phyloP scores from a whole-genome alignment of 1,284 basidiomycete species.

The Microbotryum violaceum region DNA sequence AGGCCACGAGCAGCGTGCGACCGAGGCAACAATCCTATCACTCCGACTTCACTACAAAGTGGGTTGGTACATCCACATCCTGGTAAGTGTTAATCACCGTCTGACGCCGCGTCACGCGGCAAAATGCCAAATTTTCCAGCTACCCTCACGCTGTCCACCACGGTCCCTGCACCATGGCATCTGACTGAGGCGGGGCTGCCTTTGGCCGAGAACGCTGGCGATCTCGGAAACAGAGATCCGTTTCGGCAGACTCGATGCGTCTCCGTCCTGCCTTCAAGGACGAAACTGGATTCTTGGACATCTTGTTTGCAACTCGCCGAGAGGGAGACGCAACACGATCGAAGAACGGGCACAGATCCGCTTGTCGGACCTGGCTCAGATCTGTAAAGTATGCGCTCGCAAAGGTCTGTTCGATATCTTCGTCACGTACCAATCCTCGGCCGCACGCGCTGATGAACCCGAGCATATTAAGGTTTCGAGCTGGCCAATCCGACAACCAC shows the following conservation, averaged over 20 bases:
- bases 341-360: conserved; percentile 21
- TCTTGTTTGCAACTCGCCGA: conserved; percentile 20
- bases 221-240: too few species aligned
- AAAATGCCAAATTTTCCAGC: too few species aligned
- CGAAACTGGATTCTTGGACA: not conserved
- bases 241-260: conserved; percentile 16
- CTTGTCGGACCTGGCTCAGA: conserved; percentile 14
- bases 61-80: too few species aligned
- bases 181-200: too few species aligned
- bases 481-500: conserved; percentile 29
- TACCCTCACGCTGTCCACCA: too few species aligned
- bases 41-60: too few species aligned
- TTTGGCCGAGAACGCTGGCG: too few species aligned
- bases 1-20: too few species aligned
- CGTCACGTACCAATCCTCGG: conserved; percentile 31
- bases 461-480: not conserved
- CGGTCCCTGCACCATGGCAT: too few species aligned
- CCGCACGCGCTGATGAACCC: conserved; percentile 18
- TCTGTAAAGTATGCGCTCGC: conserved; percentile 14
- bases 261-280: conserved; percentile 30
- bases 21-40: too few species aligned
- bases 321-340: conserved; percentile 19
- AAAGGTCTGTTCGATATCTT: conserved; percentile 26
- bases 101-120: too few species aligned
- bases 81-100: too few species aligned